Evolutionary conservation across 2,329 filamentous ascomycete species (phyloP).

Genomic region (Talaromyces sp.): DNA sequence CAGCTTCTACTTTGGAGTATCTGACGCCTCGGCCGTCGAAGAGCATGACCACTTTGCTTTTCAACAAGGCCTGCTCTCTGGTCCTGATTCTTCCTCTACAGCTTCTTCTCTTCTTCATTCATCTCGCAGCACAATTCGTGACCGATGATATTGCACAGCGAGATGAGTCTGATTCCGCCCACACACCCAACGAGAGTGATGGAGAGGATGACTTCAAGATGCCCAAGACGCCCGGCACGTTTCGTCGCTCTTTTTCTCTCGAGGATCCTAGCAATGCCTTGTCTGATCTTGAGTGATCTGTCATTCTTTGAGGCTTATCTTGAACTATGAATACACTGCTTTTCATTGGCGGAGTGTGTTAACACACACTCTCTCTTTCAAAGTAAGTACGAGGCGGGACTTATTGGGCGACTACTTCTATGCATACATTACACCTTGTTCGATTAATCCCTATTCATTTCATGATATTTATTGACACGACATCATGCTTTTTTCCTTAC

Average conservation of each 20-base stretch:
- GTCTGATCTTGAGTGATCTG: constrained; percentile 13
- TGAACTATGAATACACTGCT: not conserved
- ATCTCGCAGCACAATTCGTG: constrained; percentile 72
- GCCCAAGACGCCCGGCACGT: constrained; percentile 30
- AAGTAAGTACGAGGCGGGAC: not conserved
- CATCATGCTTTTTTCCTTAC: not conserved
- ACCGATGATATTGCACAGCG: constrained; percentile 29
- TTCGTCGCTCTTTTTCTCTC: constrained; percentile 4
- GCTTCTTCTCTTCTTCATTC: constrained; percentile 73
- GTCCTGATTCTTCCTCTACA: constrained; percentile 77
- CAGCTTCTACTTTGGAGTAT: constrained; percentile 61
- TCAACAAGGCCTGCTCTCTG: constrained; percentile 72
- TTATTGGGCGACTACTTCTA: not conserved
- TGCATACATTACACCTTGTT: not conserved
- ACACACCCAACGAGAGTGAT: constrained; percentile 17
- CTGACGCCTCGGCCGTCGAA: constrained; percentile 42
- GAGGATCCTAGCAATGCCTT: constrained; percentile 6
- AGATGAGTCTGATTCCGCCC: constrained; percentile 9
- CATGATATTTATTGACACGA: constrained; percentile 4
- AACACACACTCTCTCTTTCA: not conserved
- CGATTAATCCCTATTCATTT: not conserved
- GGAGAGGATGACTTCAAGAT: constrained; percentile 39
- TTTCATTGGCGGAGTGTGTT: not conserved
- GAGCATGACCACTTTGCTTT: constrained; percentile 59
- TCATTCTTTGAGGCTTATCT: not conserved